phyloP scores from a whole-genome alignment of 2,329 filamentous ascomycete species.

The Aspergillus amoenus region DNA sequence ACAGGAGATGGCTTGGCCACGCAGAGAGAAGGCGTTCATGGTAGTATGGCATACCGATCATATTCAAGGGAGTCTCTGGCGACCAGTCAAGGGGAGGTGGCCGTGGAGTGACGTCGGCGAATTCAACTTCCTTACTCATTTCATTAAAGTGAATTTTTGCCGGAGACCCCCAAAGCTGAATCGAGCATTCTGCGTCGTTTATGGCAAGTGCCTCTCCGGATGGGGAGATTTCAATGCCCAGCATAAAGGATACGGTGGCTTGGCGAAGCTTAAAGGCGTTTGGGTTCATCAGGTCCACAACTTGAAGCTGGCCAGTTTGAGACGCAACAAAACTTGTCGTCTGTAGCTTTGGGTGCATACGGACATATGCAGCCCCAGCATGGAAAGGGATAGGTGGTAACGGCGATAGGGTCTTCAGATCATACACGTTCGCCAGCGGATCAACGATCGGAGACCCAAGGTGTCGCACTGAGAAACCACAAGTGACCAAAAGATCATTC shows the following conservation, averaged over 20 bases:
- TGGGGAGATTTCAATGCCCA: slow-evolving; percentile 79
- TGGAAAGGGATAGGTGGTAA: slow-evolving; percentile 90
- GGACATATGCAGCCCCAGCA: slow-evolving; percentile 86
- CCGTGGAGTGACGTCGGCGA: slow-evolving; percentile 67
- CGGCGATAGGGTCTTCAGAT: slow-evolving; percentile 84
- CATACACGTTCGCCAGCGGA: slow-evolving; percentile 91
- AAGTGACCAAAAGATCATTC: slow-evolving; percentile 92
- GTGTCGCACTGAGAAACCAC: slow-evolving; percentile 84
- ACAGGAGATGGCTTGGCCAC: slow-evolving; percentile 82
- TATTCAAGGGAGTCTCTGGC: slow-evolving; percentile 74
- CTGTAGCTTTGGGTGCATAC: slow-evolving; percentile 93
- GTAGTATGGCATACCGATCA: slow-evolving; percentile 90
- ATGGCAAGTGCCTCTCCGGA: slow-evolving; percentile 84
- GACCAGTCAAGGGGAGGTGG: slow-evolving; percentile 67
- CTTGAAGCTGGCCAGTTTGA: slow-evolving; percentile 88
- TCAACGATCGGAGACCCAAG: slow-evolving; percentile 80
- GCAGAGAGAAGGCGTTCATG: slow-evolving; percentile 82
- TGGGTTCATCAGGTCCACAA: slow-evolving; percentile 92
- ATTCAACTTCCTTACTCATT: slow-evolving; percentile 73
- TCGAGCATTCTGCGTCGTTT: slow-evolving; percentile 72
- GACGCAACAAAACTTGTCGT: slow-evolving; percentile 94
- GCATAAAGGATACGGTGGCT: slow-evolving; percentile 74
- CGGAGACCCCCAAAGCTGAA: slow-evolving; percentile 87
- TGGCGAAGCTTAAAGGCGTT: slow-evolving; percentile 84
- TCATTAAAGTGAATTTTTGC: slow-evolving; percentile 85